Evolutionary conservation across 2,329 filamentous ascomycete genomes (phyloP).

Genomic region (Pseudocercospora pini-densiflorae): DNA sequence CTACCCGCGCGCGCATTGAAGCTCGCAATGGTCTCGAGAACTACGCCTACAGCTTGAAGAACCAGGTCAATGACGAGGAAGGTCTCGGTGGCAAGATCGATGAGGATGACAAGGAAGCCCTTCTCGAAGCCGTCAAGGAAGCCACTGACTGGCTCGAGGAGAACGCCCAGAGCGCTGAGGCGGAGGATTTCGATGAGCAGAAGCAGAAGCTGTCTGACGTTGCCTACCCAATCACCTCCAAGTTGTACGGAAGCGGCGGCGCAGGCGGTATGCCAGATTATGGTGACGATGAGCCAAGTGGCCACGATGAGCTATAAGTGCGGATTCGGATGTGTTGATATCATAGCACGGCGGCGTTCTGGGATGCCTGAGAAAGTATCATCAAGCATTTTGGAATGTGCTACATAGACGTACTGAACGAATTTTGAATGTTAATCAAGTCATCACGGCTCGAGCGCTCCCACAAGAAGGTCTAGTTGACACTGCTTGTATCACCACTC

Average conservation of each 20-base stretch:
- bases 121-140: conserved; percentile 97
- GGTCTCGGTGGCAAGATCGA: conserved; percentile 98
- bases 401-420: conserved; percentile 21
- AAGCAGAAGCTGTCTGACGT: conserved; percentile 98
- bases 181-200: conserved; percentile 99
- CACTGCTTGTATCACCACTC: too few relatives aligned
- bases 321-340: conserved; percentile 12
- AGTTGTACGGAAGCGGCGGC: conserved; percentile 74
- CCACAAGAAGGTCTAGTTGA: not conserved
- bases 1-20: conserved; percentile 94
- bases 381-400: conserved; percentile 20
- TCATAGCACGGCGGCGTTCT: conserved; percentile 20
- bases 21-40: conserved; percentile 97
- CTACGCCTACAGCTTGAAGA: conserved; percentile 99
- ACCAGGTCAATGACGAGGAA: conserved; percentile 96
- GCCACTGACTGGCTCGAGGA: conserved; percentile 95
- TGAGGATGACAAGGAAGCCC: conserved; percentile 96
- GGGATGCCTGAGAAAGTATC: conserved; percentile 11
- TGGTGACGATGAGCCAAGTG: conserved; percentile 64
- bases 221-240: conserved; percentile 98
- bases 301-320: conserved; percentile 56
- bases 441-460: not conserved
- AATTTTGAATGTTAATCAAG: not conserved
- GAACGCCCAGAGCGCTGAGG: conserved; percentile 80
- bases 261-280: conserved; percentile 62